Percentiles rank a stretch among this genome's conserved stretches.
phyloP scores from a whole-genome alignment of 2,329 filamentous ascomycete genomes.

The Fusarium sp. region DNA sequence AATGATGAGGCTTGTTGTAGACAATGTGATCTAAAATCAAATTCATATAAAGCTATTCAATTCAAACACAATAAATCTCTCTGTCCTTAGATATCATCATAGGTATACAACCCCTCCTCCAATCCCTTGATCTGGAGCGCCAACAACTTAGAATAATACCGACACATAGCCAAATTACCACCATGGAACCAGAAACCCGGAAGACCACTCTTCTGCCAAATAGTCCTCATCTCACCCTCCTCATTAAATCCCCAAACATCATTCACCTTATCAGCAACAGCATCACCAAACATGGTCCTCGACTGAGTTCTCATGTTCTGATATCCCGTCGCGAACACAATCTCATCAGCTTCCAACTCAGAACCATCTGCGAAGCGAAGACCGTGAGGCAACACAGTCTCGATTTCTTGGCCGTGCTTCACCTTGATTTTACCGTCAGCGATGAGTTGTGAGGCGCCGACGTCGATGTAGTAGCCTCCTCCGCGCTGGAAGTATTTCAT shows the following conservation, averaged over 20 bases:
- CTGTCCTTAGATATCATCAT: slow-evolving; percentile 44
- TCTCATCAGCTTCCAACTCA: slow-evolving; percentile 69
- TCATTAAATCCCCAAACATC: slow-evolving; percentile 73
- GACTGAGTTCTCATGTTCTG: slow-evolving; percentile 75
- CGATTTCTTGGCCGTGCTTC: slow-evolving; percentile 68
- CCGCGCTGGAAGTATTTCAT: slow-evolving; percentile 74
- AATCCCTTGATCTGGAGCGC: slow-evolving; percentile 64
- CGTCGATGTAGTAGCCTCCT: slow-evolving; percentile 78
- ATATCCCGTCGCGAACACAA: slow-evolving; percentile 73
- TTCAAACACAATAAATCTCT: fast-evolving
- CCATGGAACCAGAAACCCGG: slow-evolving; percentile 75
- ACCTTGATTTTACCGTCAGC: slow-evolving; percentile 72
- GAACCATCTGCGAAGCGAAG: slow-evolving; percentile 65
- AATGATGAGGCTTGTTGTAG: background rate
- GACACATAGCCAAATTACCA: slow-evolving; percentile 71
- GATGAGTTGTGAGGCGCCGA: slow-evolving; percentile 72
- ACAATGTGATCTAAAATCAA: background rate
- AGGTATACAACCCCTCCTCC: slow-evolving; percentile 53
- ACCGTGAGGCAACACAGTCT: slow-evolving; percentile 59
- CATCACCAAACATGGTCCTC: slow-evolving; percentile 70
- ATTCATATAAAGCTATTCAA: background rate
- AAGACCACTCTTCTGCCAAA: slow-evolving; percentile 71
- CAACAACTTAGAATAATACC: slow-evolving; percentile 68
- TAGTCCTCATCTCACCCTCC: slow-evolving; percentile 66
- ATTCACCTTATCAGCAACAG: slow-evolving; percentile 66